Evolutionary conservation across 345 rosid genomes (phyloP).

Genomic region (Euphorbia lathyris): DNA sequence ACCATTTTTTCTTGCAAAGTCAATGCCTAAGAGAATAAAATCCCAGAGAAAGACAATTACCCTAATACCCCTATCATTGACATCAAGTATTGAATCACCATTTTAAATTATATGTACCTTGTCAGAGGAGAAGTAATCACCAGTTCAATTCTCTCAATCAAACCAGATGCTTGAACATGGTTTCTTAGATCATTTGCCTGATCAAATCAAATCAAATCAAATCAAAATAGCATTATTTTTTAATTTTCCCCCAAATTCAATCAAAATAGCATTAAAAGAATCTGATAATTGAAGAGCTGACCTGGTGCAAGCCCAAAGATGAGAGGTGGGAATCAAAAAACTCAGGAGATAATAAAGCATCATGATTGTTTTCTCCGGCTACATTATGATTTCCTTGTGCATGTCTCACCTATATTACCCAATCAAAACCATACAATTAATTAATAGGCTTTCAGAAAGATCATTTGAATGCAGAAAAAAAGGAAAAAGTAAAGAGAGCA

Average conservation of each 20-base stretch:
- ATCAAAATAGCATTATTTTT: too few relatives aligned
- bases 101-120: slow-evolving; percentile 31
- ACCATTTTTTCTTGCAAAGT: too few relatives aligned
- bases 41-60: too few relatives aligned
- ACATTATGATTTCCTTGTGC: slow-evolving; percentile 68
- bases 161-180: slow-evolving; percentile 35
- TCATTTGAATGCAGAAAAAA: too few relatives aligned
- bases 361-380: slow-evolving; percentile 43
- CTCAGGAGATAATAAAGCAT: slow-evolving; percentile 42
- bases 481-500: too few relatives aligned
- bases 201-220: neutral
- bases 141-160: slow-evolving; percentile 38
- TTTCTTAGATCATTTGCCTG: slow-evolving; percentile 42
- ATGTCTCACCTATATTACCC: slow-evolving; percentile 53
- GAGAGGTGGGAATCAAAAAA: slow-evolving; percentile 64
- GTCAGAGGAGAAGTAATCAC: slow-evolving; percentile 56
- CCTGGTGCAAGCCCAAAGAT: slow-evolving; percentile 56
- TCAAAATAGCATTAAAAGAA: too few relatives aligned
- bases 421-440: neutral
- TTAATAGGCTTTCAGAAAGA: too few relatives aligned
- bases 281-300: neutral
- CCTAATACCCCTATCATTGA: too few relatives aligned
- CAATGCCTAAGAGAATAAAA: too few relatives aligned
- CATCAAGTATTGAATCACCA: too few relatives aligned
- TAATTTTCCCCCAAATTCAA: too few relatives aligned